A percentile compares a stretch with the other conserved stretches of the same genome.
Evolutionary conservation across 2,329 filamentous ascomycete genomes (phyloP).

Genomic region (Chaetomiaceae sp.): DNA sequence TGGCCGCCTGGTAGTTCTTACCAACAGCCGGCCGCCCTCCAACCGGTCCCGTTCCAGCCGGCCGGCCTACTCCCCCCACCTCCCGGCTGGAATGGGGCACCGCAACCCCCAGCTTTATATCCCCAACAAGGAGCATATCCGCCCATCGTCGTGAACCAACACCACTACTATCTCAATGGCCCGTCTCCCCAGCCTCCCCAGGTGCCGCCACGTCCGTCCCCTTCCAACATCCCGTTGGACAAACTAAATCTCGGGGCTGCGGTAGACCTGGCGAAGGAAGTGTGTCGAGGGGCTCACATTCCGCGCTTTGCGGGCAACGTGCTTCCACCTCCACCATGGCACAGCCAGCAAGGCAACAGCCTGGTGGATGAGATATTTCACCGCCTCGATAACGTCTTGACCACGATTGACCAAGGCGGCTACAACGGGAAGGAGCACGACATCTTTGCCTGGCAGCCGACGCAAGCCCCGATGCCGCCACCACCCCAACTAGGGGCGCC

Average conservation of each 20-base stretch:
- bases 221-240: conserved; percentile 28
- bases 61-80: conserved; percentile 29
- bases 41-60: conserved; percentile 27
- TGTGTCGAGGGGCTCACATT: conserved; percentile 33
- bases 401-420: conserved; percentile 63
- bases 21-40: conserved; percentile 18
- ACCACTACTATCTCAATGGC: conserved; percentile 45
- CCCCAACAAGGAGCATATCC: conserved; percentile 28
- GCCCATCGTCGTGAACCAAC: conserved; percentile 49
- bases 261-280: conserved; percentile 40
- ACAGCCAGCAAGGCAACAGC: conserved; percentile 41
- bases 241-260: conserved; percentile 39
- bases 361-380: conserved; percentile 57
- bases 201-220: conserved; percentile 14
- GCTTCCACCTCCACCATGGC: conserved; percentile 39
- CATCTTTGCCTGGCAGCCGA: conserved; percentile 41
- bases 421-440: conserved; percentile 51
- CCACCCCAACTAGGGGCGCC: conserved; percentile 1
- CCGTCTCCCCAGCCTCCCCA: conserved; percentile 13
- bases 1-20: conserved; percentile 18
- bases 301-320: conserved; percentile 39
- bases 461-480: conserved; percentile 7
- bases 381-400: conserved; percentile 65
- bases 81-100: conserved; percentile 21
- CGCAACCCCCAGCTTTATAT: conserved; percentile 25